A percentile compares a stretch with the other conserved stretches of the same genome.
Conservation (phyloP, 495 filamentous ascomycete species). For the Penicillium odoratum region DNA sequence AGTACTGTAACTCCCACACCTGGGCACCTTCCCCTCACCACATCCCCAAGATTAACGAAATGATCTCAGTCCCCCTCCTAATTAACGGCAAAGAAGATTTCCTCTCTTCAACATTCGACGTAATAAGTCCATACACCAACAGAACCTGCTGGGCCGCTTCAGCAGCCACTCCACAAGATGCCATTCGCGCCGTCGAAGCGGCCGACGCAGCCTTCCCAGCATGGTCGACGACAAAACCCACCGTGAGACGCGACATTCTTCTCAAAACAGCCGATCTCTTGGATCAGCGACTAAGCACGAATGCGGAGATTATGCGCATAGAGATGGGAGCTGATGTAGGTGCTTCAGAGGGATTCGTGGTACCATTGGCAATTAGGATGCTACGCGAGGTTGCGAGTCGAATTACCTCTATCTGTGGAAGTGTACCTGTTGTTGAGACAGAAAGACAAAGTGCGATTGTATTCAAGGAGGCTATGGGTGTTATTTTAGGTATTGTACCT, state of each 20-base stretch:
- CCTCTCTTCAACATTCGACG: slow-evolving; percentile 58
- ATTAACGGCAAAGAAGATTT: slow-evolving; percentile 68
- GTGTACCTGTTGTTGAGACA: slow-evolving; percentile 57
- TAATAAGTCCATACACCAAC: slow-evolving; percentile 67
- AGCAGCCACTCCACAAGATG: slow-evolving; percentile 62
- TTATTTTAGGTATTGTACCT: slow-evolving; percentile 77
- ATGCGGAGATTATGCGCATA: slow-evolving; percentile 60
- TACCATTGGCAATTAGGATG: slow-evolving; percentile 57
- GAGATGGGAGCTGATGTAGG: slow-evolving; percentile 65
- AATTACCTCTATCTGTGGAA: slow-evolving; percentile 59
- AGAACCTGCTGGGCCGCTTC: slow-evolving; percentile 61
- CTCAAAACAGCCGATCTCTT: slow-evolving; percentile 71
- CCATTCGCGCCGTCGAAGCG: slow-evolving; percentile 60
- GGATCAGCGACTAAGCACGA: slow-evolving; percentile 57
- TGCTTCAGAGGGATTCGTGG: slow-evolving; percentile 58
- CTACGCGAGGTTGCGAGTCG: slow-evolving; percentile 72
- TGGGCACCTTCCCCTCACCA: neutral
- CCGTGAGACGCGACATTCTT: slow-evolving; percentile 68
- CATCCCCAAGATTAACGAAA: neutral
- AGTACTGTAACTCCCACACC: neutral
- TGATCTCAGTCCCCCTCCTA: slow-evolving; percentile 60
- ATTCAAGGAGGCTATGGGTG: slow-evolving; percentile 77
- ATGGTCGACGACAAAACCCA: slow-evolving; percentile 68
- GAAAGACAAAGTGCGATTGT: slow-evolving; percentile 64
- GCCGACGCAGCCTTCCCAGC: slow-evolving; percentile 67